Base-by-base conservation (phyloP, 1,284 basidiomycete genomes). In the Papiliotrema flavescens region DNA sequence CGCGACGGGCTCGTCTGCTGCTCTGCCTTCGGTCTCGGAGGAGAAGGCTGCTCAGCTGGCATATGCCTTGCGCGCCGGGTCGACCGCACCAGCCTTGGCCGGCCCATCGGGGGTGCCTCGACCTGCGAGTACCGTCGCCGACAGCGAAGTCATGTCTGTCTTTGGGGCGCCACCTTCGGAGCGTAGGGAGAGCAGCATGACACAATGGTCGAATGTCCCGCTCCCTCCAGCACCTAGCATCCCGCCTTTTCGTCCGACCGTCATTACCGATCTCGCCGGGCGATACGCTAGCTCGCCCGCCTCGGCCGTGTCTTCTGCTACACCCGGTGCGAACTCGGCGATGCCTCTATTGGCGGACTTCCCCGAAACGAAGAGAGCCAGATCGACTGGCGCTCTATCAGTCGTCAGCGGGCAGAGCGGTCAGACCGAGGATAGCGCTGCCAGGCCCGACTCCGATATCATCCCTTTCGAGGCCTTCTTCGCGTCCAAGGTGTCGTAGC, bases 381-480 rank as follows among this genome's bases (percentile, higher is more conserved):
- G 14, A 23, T 32, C 49, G 15, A 22, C 14, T 6, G 19, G 17
- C 11, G 39, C 13, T 3, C 15, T 19, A 7, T 49, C 39, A 17
- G 26, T 13, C n/a, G 19, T 15, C 15, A 50, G 39, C 26, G 49
- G 35, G 37, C 7, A n/a, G 20, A 9, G n/a, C 20, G 23, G 32
- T 24, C 20, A 28, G 9, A 17, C 43, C n/a, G 28, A 40, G 13
- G 36, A 24, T 14, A 56, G 54, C 34, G 66, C 61, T 8, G 66
- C 66, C 11, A 58, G 66, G 51, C 64, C 66, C 0, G 66, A 68
- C 59, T 62, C 59, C 6, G 64, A 56, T 3, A 51, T 68, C 17
- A 66, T 68, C 23, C 66, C 66, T 1, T 64, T 63, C 51, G 62
- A 64, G 26, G 54, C 56, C 22, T 63, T 66, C 34, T 4, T 47